Conservation (phyloP, 805 yeast genomes). For the Suhomyces kilbournensis region DNA sequence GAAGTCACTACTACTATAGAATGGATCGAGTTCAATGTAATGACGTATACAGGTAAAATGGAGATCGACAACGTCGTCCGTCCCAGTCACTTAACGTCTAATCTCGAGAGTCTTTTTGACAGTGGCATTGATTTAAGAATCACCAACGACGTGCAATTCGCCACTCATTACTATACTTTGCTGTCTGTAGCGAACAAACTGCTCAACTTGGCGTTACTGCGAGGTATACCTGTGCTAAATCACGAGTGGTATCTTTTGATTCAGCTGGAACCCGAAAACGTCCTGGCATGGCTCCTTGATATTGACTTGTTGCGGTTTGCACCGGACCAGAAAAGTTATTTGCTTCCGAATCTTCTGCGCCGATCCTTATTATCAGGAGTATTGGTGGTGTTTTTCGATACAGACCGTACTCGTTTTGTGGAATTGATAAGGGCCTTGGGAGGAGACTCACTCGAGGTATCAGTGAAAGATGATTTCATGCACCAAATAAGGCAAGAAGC, state of each 20-base stretch:
- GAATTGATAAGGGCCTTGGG: conserved; percentile 17
- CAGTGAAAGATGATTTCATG: not conserved
- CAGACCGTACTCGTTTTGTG: conserved; percentile 4
- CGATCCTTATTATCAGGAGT: conserved; percentile 12
- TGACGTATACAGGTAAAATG: conserved; percentile 1
- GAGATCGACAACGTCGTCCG: not conserved
- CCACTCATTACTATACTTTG: conserved; percentile 23
- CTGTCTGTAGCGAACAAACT: conserved; percentile 11
- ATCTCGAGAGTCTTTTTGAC: conserved; percentile 3
- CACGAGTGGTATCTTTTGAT: conserved; percentile 22
- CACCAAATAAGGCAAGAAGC: not conserved
- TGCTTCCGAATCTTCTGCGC: conserved; percentile 14
- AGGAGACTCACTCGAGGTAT: conserved; percentile 3
- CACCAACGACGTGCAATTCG: conserved; percentile 14
- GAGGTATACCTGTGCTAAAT: conserved; percentile 28
- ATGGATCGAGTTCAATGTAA: conserved; percentile 12
- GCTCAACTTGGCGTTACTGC: conserved; percentile 24
- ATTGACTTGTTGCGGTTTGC: conserved; percentile 12
- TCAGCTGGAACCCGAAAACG: conserved; percentile 8
- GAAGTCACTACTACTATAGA: conserved; percentile 4
- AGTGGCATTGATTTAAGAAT: conserved; percentile 19
- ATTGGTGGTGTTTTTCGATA: conserved; percentile 1
- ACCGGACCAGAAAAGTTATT: conserved; percentile 10
- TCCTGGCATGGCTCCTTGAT: conserved; percentile 21
- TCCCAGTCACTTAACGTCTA: not conserved